Conservation (phyloP, 129 eudicot genomes). For the Scalesia atractyloides region DNA sequence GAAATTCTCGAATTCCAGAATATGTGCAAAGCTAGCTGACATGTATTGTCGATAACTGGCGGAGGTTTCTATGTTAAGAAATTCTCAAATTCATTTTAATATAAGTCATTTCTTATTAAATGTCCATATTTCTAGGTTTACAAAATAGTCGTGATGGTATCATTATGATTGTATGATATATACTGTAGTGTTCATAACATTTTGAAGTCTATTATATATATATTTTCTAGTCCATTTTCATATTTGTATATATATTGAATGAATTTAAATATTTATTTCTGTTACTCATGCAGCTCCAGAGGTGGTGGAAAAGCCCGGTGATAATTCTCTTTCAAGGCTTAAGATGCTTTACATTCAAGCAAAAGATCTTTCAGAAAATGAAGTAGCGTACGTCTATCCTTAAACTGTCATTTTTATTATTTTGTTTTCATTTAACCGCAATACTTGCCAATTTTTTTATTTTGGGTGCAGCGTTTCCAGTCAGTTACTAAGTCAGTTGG, state of each 20-base stretch:
- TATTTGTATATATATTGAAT: slow-evolving; percentile 3
- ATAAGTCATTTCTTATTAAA: neutral
- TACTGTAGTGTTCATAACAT: neutral
- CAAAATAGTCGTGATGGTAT: neutral
- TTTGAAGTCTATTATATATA: neutral
- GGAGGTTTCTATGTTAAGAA: neutral
- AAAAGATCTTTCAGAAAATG: slow-evolving; percentile 87
- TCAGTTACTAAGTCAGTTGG: slow-evolving; percentile 63
- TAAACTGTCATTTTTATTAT: slow-evolving; percentile 2
- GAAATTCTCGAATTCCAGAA: slow-evolving; percentile 6
- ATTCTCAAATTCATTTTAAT: neutral
- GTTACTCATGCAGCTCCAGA: slow-evolving; percentile 75
- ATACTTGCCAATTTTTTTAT: slow-evolving; percentile 1
- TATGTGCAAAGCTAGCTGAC: slow-evolving; percentile 3
- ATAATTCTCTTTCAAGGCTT: slow-evolving; percentile 71
- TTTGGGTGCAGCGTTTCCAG: slow-evolving; percentile 65
- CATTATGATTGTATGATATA: neutral
- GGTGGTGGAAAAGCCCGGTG: slow-evolving; percentile 96
- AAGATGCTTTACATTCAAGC: slow-evolving; percentile 82
- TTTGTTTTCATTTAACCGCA: neutral
- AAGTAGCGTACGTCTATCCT: slow-evolving; percentile 60
- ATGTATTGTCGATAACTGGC: slow-evolving; percentile 2
- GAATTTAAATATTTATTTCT: neutral
- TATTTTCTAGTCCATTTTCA: slow-evolving; percentile 6
- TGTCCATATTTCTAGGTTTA: neutral